These are phyloP conservation scores for Hypoxylon sp. DNA, from an alignment of 2,329 filamentous ascomycete genomes.

Conservation along the genomic window DNA sequence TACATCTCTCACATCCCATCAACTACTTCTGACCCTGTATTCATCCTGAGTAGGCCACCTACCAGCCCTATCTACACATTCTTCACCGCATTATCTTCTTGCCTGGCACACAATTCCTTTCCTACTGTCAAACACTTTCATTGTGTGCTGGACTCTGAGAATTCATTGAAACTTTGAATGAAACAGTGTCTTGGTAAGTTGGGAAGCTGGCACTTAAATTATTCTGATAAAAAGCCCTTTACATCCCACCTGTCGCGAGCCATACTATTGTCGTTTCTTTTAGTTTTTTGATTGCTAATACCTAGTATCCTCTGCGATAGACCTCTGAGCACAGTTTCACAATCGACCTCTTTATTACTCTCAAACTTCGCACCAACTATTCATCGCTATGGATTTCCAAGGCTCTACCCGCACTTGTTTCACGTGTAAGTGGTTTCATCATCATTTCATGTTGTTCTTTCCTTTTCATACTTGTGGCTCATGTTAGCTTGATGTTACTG, in stretches of 20 bases:
- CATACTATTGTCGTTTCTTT: constrained; percentile 17
- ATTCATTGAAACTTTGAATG: constrained; percentile 19
- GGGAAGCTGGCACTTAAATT: constrained; percentile 10
- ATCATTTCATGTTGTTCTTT: constrained; percentile 3
- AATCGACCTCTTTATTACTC: not conserved
- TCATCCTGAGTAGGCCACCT: constrained; percentile 8
- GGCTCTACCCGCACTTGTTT: constrained; percentile 32
- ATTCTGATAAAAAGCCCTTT: constrained; percentile 10
- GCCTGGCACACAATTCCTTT: constrained; percentile 10
- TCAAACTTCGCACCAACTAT: not conserved
- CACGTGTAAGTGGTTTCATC: constrained; percentile 36
- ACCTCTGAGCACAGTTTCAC: constrained; percentile 1
- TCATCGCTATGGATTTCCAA: constrained; percentile 38
- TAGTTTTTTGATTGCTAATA: constrained; percentile 5
- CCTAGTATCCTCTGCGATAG: constrained; percentile 2
- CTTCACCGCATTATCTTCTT: constrained; percentile 10
- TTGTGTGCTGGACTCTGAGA: constrained; percentile 8
- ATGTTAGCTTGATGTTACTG: constrained; percentile 14
- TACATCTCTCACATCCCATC: not conserved
- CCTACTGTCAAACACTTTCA: constrained; percentile 11
- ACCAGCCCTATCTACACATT: constrained; percentile 16
- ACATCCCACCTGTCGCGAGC: constrained; percentile 3
- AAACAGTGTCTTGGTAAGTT: constrained; percentile 11
- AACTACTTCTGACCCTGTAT: constrained; percentile 22
- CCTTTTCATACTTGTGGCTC: not conserved